Percentiles rank a stretch among this genome's conserved stretches.
phyloP scores from a whole-genome alignment of 106 monocot genomes.

The Dendrobium officinale region DNA sequence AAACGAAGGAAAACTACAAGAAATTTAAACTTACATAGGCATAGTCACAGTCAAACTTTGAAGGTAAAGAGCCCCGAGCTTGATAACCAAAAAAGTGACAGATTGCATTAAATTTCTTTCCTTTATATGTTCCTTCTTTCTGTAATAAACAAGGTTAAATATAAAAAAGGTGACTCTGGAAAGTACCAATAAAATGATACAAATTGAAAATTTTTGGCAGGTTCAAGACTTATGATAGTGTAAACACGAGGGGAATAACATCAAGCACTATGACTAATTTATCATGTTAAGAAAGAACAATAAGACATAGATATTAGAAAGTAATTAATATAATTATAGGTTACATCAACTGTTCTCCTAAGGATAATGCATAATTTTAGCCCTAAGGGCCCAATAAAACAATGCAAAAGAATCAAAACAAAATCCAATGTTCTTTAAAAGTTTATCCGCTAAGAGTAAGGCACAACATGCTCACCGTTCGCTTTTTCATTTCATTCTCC shows the following conservation, averaged over 20 bases:
- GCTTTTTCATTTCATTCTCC: conserved; percentile 45
- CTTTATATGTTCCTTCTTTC: conserved; percentile 69
- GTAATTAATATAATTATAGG: neutral
- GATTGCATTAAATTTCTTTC: conserved; percentile 82
- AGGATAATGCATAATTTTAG: neutral
- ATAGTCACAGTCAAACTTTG: conserved; percentile 83
- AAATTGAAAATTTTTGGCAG: neutral
- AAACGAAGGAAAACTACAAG: neutral
- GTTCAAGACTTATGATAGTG: neutral
- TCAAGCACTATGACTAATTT: neutral
- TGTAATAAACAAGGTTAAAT: conserved; percentile 15
- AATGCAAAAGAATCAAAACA: neutral
- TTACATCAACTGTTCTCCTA: neutral
- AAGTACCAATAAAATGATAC: neutral
- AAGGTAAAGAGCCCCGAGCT: conserved; percentile 72
- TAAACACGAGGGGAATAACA: neutral
- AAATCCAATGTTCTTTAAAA: neutral
- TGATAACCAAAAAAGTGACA: conserved; percentile 89
- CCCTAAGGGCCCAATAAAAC: neutral
- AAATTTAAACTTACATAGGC: conserved; percentile 44
- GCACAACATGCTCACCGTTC: conserved; percentile 26
- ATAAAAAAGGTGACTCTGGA: neutral
- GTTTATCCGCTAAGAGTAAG: neutral
- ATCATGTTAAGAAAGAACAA: neutral
- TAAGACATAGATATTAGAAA: neutral